Evolutionary conservation across 495 filamentous ascomycete species (phyloP).

Genomic region (Usnea hakonensis): DNA sequence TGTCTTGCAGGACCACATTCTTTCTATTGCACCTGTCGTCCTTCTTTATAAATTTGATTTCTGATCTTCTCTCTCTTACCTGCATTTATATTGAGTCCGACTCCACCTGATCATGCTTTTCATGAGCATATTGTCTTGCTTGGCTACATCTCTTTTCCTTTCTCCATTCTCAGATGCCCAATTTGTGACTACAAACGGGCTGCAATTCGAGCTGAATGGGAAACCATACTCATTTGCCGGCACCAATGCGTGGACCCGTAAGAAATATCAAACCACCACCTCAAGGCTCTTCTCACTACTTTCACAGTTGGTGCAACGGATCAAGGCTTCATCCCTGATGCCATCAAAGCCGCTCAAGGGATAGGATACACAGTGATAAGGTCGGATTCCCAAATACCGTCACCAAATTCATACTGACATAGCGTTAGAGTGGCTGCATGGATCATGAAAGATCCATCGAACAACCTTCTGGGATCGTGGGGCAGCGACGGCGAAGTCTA

Average conservation of each 20-base stretch:
- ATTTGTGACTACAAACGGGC: conserved; percentile 8
- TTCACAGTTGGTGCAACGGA: conserved; percentile 1
- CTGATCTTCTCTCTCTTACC: too few species aligned
- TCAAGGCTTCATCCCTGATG: neutral
- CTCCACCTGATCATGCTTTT: neutral
- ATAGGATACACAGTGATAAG: conserved; percentile 6
- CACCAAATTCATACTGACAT: neutral
- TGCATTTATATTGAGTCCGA: neutral
- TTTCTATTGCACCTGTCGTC: neutral
- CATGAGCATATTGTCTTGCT: neutral
- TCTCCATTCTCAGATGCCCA: neutral
- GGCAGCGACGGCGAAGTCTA: conserved; percentile 41
- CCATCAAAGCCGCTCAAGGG: neutral
- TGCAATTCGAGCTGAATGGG: conserved; percentile 5
- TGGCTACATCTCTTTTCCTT: neutral
- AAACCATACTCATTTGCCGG: conserved; percentile 10
- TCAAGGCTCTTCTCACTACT: neutral
- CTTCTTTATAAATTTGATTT: neutral
- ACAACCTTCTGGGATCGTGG: neutral
- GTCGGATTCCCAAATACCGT: neutral
- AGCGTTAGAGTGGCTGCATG: conserved; percentile 2
- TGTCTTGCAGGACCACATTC: neutral
- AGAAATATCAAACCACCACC: neutral
- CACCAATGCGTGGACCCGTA: conserved; percentile 6
- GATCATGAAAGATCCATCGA: conserved; percentile 10